phyloP scores from a whole-genome alignment of 345 rosid species.

The Populus davidiana region DNA sequence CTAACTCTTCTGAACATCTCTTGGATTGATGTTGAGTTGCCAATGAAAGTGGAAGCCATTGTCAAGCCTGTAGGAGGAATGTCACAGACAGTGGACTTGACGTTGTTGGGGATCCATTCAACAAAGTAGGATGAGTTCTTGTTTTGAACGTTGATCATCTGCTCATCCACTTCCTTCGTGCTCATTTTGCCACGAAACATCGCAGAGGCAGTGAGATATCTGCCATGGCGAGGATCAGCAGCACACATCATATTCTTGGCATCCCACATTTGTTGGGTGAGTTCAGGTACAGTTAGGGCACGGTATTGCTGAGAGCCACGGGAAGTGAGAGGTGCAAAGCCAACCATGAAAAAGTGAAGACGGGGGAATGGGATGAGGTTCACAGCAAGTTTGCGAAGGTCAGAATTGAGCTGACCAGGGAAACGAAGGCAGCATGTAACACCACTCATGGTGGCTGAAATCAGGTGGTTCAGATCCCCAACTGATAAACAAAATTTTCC shows the following conservation, averaged over 20 bases:
- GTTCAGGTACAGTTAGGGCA: constrained; percentile 73
- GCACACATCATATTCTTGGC: constrained; percentile 84
- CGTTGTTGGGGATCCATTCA: constrained; percentile 83
- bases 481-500: constrained; percentile 32
- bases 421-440: constrained; percentile 79
- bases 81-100: constrained; percentile 79
- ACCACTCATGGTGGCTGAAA: constrained; percentile 81
- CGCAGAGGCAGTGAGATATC: constrained; percentile 73
- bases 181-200: constrained; percentile 88
- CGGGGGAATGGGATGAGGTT: constrained; percentile 76
- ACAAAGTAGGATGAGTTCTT: constrained; percentile 82
- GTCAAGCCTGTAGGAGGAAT: constrained; percentile 74
- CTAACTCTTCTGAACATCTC: constrained; percentile 86
- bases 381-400: constrained; percentile 76
- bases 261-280: constrained; percentile 87
- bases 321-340: constrained; percentile 69
- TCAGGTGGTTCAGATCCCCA: constrained; percentile 77
- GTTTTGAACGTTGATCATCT: constrained; percentile 81
- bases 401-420: constrained; percentile 83
- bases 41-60: constrained; percentile 74
- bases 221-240: constrained; percentile 70
- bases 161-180: constrained; percentile 81
- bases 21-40: constrained; percentile 75
- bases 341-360: constrained; percentile 83
- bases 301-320: constrained; percentile 75